phyloP scores from a whole-genome alignment of 2,329 filamentous ascomycete species.

The Hypoxylon sp. region DNA sequence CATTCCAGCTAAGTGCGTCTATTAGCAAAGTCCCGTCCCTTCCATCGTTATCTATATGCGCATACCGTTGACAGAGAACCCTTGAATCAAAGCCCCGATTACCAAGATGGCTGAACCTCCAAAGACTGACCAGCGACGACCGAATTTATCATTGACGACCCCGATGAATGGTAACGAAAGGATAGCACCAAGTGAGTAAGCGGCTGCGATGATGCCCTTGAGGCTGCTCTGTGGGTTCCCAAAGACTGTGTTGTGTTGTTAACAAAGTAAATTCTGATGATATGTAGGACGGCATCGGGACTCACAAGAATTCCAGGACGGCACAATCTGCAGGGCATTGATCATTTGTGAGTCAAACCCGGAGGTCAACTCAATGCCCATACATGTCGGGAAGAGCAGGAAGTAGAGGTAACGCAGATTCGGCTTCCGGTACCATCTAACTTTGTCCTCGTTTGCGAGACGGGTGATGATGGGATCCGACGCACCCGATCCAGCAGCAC shows the following conservation, averaged over 20 bases:
- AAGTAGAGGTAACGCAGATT: slow-evolving; percentile 70
- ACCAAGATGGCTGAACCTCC: slow-evolving; percentile 67
- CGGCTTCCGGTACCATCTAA: slow-evolving; percentile 69
- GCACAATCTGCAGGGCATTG: slow-evolving; percentile 59
- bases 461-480: slow-evolving; percentile 56
- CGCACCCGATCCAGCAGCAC: slow-evolving; percentile 43
- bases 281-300: not conserved
- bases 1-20: slow-evolving; percentile 58
- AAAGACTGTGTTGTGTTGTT: slow-evolving; percentile 54
- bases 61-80: slow-evolving; percentile 62
- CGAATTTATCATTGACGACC: slow-evolving; percentile 66
- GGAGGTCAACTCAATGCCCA: slow-evolving; percentile 69
- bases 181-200: slow-evolving; percentile 71
- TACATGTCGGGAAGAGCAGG: slow-evolving; percentile 69
- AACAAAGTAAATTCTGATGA: slow-evolving; percentile 2
- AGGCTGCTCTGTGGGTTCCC: slow-evolving; percentile 58
- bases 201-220: slow-evolving; percentile 68
- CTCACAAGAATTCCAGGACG: slow-evolving; percentile 55
- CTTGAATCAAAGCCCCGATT: slow-evolving; percentile 67
- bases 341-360: slow-evolving; percentile 63
- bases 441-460: slow-evolving; percentile 57
- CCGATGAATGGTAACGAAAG: slow-evolving; percentile 70
- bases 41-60: not conserved
- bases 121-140: slow-evolving; percentile 69
- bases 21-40: not conserved